Evolutionary conservation across 768 basidiomycete genomes (phyloP), one percentile per base, ranked within the genome.

Genomic region (Russula foetens): DNA sequence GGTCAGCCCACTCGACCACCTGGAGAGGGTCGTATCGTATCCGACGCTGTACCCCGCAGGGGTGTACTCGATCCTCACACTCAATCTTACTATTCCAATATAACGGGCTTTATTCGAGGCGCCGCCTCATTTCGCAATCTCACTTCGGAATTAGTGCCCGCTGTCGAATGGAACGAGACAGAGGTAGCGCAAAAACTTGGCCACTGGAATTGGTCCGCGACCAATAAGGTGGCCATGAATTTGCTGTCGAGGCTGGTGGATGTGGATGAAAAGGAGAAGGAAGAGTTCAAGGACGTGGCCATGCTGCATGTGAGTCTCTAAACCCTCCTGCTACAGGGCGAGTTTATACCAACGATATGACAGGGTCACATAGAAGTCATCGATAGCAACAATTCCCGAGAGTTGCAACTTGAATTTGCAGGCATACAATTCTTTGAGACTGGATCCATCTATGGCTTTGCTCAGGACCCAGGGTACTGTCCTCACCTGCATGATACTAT

Each of bases 31-130:
- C 74, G 80, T 26, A 69, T 90, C 38, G 71, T 85, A 29, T 73
- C 79, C 23, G 70, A 72, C 26, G 78, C 88, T 60, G 66, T 81
- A 41, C 71, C 81, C 1, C 69, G 74, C 51, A 79, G 79, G 6
- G 71, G 69, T 4, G 67, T 68, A 39, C 70, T 86, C 4, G 77
- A 83, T 63, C 76, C 81, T 4, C 61, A 66, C 21, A 57, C 66
- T 38, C 75, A 74, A 23, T 85, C 89, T 0, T 92, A 90, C 69
- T 88, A 84, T 65, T 71, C 76, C 4, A 93, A 93, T 68, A 77
- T 88, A 46, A 90, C 90, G 17, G 91, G 90, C 7, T 91, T 88
- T 69, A 78, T 89, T 59, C 84, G 84, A 56, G 88, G 88, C 3
- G 74, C 81, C 46, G 71, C 82, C 15, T 73, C 75, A 41, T 81